Evolutionary conservation across 768 basidiomycete species (phyloP), one percentile per base, ranked within the genome.

Genomic region (Rhizopogon vinicolor): DNA sequence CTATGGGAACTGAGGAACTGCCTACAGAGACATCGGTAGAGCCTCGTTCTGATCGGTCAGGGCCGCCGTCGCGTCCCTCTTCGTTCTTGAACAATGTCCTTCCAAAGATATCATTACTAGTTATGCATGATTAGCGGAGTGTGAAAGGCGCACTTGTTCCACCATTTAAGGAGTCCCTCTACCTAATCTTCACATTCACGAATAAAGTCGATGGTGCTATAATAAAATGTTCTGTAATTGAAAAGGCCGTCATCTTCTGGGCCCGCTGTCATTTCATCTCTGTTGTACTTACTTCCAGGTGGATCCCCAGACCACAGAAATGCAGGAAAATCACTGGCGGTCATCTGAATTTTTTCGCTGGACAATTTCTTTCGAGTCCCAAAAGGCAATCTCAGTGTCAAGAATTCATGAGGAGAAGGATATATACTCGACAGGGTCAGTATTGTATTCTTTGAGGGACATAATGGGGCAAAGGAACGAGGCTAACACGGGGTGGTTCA

Each of bases 181-280:
- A 25, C 53, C 44, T 44, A 54, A 7, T 28, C 35, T 28, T 28
- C 18, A 9, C 33, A 59, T 2, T 55, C 33, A 0, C 46, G n/a
- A 33, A 61, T 44, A 0, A 53, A 0, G 0, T 50, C 40, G 3
- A 25, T 1, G 0, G 29, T 25, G 3, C 12, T 39, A 3, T 49
- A 45, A 7, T 62, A 62, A 28, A 54, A 60, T 1, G 46, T 45
- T 6, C 41, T 13, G 2, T 60, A 56, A 13, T 46, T 60, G 41
- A 61, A 61, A 0, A 0, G 1, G 18, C 52, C 9, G 9, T 62
- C 53, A 6, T 41, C 54, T 29, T 62, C 51, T 1, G 31, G 28
- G 14, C 50, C 51, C 0, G 41, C 2, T 0, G 6, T 22, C 35
- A 56, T 49, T 2, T 39, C 35, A 0, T 41, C n/a, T 8, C 14